Evolutionary conservation across 1,284 basidiomycete species (phyloP), one percentile per base, ranked within the genome.

Genomic region (Ustilago tritici): DNA sequence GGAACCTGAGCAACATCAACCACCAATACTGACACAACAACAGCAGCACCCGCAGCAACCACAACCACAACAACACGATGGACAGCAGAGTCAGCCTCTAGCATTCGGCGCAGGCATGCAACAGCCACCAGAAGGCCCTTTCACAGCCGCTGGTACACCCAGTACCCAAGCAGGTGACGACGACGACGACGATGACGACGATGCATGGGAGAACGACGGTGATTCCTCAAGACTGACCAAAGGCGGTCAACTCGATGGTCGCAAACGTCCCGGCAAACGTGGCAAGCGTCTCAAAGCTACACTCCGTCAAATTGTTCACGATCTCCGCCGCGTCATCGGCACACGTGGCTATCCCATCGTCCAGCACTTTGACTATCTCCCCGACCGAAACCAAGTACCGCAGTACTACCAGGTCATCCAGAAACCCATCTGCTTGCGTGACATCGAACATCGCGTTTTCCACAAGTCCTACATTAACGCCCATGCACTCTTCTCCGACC

Each of bases 391-490:
- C n/a, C 70, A 84, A 40, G 76, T 78, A 41, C 84, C 84, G 2
- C 79, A 85, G 50, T 86, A 86, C 76, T 86, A 86, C 61, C 77
- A 81, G 50, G 65, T 83, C 12, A 80, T 86, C 47, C 61, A 64
- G 31, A 62, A 64, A 31, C 84, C 84, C 15, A 74, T 85, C 54
- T 76, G 71, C 32, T 49, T 86, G n/a, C 57, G 61, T 0, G 78
- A 82, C 54, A 83, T 86, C 32, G 78, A 84, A 32, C 66, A 65
- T n/a, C 61, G 71, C 32, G 71, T 82, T 31, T 65, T 61, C n/a
- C 58, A 65, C 17, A 84, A 81, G 47, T 61, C 41, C 43, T 86
- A 85, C 71, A 73, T 80, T 59, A 84, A 80, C 43, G 74, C 82
- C 0, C 60, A 83, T 47, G 80, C 79, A 8, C 72, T 84, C 17